Conservation (phyloP, 306 rosid species). For the Cicer cuneatum region DNA sequence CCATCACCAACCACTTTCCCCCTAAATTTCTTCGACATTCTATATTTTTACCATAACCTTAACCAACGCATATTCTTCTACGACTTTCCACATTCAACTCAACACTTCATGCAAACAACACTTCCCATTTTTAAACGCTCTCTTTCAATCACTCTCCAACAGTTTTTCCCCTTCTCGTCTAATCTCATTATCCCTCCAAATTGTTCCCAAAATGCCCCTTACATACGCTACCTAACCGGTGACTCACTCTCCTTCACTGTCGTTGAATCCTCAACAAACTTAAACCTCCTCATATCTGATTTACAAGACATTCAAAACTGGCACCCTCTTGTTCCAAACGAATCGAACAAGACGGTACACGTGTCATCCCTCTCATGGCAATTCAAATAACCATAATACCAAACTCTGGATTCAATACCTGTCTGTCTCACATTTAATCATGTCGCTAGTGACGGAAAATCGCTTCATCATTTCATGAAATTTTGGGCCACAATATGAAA, state of each 20-base stretch:
- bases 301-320: slow-evolving; percentile 23
- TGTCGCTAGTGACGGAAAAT: slow-evolving; percentile 23
- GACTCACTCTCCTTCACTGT: slow-evolving; percentile 39
- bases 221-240: slow-evolving; percentile 22
- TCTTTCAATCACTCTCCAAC: slow-evolving; percentile 52
- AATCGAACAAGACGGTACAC: background rate
- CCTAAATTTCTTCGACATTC: slow-evolving; percentile 48
- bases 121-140: slow-evolving; percentile 50
- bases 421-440: slow-evolving; percentile 31
- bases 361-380: slow-evolving; percentile 30
- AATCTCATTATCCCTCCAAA: slow-evolving; percentile 42
- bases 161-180: slow-evolving; percentile 47
- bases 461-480: slow-evolving; percentile 45
- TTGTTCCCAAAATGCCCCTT: slow-evolving; percentile 8
- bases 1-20: slow-evolving; percentile 41
- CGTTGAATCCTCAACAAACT: slow-evolving; percentile 19
- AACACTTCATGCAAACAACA: slow-evolving; percentile 32
- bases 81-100: slow-evolving; percentile 35
- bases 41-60: slow-evolving; percentile 36
- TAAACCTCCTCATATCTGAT: slow-evolving; percentile 29
- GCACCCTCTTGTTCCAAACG: slow-evolving; percentile 17
- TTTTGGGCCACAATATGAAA: slow-evolving; percentile 42
- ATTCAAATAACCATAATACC: slow-evolving; percentile 42
- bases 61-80: slow-evolving; percentile 51
- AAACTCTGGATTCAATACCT: slow-evolving; percentile 18